Base-by-base conservation (phyloP, 2,329 filamentous ascomycete genomes). In the Aureobasidium musti region DNA sequence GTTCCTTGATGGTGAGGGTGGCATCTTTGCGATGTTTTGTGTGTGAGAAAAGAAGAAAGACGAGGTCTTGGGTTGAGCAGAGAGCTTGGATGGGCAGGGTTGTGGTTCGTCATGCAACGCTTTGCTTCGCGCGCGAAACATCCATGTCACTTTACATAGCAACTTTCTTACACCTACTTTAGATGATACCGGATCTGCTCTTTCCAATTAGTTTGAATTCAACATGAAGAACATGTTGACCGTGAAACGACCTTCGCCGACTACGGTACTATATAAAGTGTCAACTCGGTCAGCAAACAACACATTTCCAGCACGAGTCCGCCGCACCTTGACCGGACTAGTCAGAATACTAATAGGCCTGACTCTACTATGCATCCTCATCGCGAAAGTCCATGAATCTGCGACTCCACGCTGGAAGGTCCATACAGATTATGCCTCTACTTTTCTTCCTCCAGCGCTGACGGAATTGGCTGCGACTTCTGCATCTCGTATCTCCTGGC, bases 191-290 rank as follows among this genome's bases (percentile, higher is more conserved):
- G 45, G 23, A 47, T 47, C 11, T 28, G 2, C 7, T 26, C 19
- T 49, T n/a, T 5, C 2, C 33, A 33, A 19, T 49, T 63, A 30
- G 5, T 5, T 10, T 14, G 3, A 7, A 19, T 28, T 23, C 43
- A 14, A 6, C 6, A 56, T 59, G 54, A 59, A 5, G n/a, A 59
- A 45, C 10, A 77, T 75, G 73, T 72, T 78, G 56, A 71, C 73
- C 13, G 72, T 73, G 28, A 74, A 71, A 33, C 70, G 74, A 7
- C 81, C 81, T 14, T 82, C 95, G 28, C 89, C 91, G 54, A 96
- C 92, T 2, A 97, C 95, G n/a, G 88, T 91, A 75, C 90, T 91
- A 71, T 98, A 94, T 83, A 96, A 90, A 35, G 91, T 97, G 66
- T 95, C 93, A 41, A 97, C 93, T 67, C 86, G 87, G 52, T 87